Conservation (phyloP, 2,329 filamentous ascomycete species). For the Sclerotinia borealis region DNA sequence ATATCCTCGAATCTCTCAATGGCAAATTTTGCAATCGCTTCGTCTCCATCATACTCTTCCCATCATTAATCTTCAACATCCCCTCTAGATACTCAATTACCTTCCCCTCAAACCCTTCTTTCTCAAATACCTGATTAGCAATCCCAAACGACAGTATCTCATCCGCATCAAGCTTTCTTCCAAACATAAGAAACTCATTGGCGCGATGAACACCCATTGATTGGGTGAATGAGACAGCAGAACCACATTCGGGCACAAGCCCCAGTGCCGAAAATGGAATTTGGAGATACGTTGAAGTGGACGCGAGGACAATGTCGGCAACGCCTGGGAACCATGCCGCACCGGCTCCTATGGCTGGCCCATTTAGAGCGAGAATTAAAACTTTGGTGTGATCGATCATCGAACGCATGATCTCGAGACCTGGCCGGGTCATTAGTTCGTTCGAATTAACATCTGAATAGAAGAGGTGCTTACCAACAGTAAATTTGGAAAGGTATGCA, state of each 20-base stretch:
- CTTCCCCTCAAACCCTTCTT: conserved; percentile 37
- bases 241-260: conserved; percentile 44
- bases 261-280: conserved; percentile 43
- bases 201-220: conserved; percentile 44
- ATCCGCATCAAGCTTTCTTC: conserved; percentile 38
- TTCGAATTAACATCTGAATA: not conserved
- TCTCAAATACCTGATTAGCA: conserved; percentile 41
- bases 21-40: conserved; percentile 44
- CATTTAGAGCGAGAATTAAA: conserved; percentile 45
- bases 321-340: conserved; percentile 46
- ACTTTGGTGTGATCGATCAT: conserved; percentile 47
- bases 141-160: conserved; percentile 40
- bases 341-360: conserved; percentile 44
- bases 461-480: conserved; percentile 15
- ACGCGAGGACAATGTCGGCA: conserved; percentile 43
- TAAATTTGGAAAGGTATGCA: conserved; percentile 20
- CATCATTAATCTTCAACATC: conserved; percentile 41
- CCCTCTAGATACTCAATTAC: conserved; percentile 39
- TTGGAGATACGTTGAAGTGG: conserved; percentile 40
- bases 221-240: conserved; percentile 40
- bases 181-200: conserved; percentile 48
- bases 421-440: conserved; percentile 11
- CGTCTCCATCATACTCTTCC: conserved; percentile 47
- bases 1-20: conserved; percentile 38
- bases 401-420: conserved; percentile 37